These are phyloP conservation scores for Glutinoglossum americanum DNA, from an alignment of 495 filamentous ascomycete species.

Conservation along the genomic window DNA sequence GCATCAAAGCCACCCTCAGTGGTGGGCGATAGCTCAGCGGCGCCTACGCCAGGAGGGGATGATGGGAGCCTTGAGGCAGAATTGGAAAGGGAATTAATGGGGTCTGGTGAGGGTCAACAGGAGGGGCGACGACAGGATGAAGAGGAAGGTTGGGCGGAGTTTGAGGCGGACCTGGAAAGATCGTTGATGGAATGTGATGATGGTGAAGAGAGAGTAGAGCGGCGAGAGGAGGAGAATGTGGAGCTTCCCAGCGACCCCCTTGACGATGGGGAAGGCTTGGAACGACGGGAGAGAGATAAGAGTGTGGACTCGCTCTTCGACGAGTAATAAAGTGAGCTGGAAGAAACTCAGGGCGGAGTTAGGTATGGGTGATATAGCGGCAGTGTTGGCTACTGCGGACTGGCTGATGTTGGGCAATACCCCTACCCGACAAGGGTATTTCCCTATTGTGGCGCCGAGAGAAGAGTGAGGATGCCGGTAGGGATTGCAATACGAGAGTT, in stretches of 20 bases:
- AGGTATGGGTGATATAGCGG: too few species aligned
- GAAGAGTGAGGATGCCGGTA: too few species aligned
- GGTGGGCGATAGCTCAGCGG: background rate
- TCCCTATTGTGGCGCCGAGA: too few species aligned
- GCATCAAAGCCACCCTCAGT: background rate
- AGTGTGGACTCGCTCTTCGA: background rate
- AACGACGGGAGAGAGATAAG: too few species aligned
- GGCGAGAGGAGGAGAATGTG: background rate
- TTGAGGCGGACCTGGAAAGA: background rate
- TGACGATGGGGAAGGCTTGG: too few species aligned
- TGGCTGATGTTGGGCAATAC: too few species aligned
- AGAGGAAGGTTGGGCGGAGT: background rate
- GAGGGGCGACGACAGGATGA: too few species aligned
- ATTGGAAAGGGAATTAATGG: background rate
- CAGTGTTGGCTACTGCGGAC: too few species aligned
- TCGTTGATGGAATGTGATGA: background rate
- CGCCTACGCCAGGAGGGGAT: background rate
- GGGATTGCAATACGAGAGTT: too few species aligned
- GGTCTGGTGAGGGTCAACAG: background rate
- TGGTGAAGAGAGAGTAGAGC: background rate
- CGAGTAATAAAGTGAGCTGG: background rate
- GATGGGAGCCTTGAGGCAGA: background rate
- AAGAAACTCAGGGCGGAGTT: too few species aligned
- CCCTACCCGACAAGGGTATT: too few species aligned
- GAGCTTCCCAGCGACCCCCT: too few species aligned